Conservation (phyloP, 106 monocot species). For the Allium fistulosum region DNA sequence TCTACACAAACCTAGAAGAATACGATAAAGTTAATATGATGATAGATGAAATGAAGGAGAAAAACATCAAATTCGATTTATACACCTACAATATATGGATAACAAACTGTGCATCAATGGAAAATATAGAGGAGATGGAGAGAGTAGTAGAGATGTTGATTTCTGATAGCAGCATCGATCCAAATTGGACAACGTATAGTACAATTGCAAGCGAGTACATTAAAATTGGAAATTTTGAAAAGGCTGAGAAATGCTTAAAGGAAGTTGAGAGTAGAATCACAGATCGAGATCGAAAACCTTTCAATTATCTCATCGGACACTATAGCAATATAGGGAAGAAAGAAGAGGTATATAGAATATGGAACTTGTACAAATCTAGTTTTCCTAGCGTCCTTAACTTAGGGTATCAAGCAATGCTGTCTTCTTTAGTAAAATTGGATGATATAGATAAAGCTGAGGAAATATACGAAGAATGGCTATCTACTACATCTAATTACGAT, state of each 20-base stretch:
- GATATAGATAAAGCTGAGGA: slow-evolving; percentile 58
- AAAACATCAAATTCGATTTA: slow-evolving; percentile 44
- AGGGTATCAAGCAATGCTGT: slow-evolving; percentile 74
- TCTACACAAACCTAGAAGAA: slow-evolving; percentile 79
- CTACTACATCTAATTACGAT: slow-evolving; percentile 40
- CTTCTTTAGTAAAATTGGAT: slow-evolving; percentile 54
- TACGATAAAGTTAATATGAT: slow-evolving; percentile 42
- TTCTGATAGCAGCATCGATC: slow-evolving; percentile 33
- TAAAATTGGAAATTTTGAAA: slow-evolving; percentile 43
- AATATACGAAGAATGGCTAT: slow-evolving; percentile 76
- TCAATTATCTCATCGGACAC: slow-evolving; percentile 65
- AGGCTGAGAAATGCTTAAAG: slow-evolving; percentile 65
- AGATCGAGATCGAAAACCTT: slow-evolving; percentile 59
- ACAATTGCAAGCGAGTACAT: slow-evolving; percentile 82
- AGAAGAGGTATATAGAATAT: slow-evolving; percentile 79
- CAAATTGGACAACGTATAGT: slow-evolving; percentile 87
- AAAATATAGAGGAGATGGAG: slow-evolving; percentile 62
- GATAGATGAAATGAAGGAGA: slow-evolving; percentile 70
- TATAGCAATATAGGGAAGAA: slow-evolving; percentile 58
- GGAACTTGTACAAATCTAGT: slow-evolving; percentile 79
- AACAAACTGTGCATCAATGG: slow-evolving; percentile 59
- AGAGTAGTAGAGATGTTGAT: slow-evolving; percentile 54
- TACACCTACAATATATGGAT: slow-evolving; percentile 93
- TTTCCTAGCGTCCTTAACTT: slow-evolving; percentile 55
- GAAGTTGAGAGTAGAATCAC: slow-evolving; percentile 75